Conservation (phyloP, 805 yeast genomes). For the Isabelozyma pseudorhagii region DNA sequence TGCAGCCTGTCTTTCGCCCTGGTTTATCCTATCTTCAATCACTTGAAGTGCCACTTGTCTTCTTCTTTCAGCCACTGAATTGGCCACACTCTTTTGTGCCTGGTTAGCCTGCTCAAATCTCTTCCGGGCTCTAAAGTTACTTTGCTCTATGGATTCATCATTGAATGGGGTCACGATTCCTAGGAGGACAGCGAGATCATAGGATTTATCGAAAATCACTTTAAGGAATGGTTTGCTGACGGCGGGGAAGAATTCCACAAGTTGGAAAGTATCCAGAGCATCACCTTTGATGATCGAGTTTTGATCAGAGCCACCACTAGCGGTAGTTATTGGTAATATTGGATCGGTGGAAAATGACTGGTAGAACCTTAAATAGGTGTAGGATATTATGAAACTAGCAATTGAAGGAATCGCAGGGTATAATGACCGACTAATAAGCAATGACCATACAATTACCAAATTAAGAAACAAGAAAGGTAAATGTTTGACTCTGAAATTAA, state of each 20-base stretch:
- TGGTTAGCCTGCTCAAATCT: conserved; percentile 50
- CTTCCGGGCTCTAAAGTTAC: conserved; percentile 68
- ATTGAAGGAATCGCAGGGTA: conserved; percentile 56
- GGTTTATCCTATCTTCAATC: conserved; percentile 58
- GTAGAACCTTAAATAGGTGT: conserved; percentile 76
- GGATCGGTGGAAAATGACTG: conserved; percentile 58
- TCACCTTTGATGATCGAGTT: conserved; percentile 59
- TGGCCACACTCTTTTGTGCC: conserved; percentile 33
- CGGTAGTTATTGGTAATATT: conserved; percentile 45
- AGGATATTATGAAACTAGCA: conserved; percentile 62
- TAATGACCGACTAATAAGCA: conserved; percentile 26
- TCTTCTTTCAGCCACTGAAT: conserved; percentile 66
- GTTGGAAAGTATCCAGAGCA: conserved; percentile 84
- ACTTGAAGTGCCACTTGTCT: conserved; percentile 75
- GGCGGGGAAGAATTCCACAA: conserved; percentile 82
- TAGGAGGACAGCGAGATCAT: conserved; percentile 36
- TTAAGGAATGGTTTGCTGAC: conserved; percentile 48
- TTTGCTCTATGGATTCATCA: conserved; percentile 66
- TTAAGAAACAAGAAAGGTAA: conserved; percentile 48
- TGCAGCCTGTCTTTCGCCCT: conserved; percentile 8
- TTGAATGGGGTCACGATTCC: conserved; percentile 61
- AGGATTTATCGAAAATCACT: conserved; percentile 43
- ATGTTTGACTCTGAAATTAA: conserved; percentile 56
- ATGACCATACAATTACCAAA: conserved; percentile 34
- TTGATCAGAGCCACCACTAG: conserved; percentile 19